Base-by-base conservation (phyloP, 176 grass and related monocot genomes). In the Sorghum bicolor region DNA sequence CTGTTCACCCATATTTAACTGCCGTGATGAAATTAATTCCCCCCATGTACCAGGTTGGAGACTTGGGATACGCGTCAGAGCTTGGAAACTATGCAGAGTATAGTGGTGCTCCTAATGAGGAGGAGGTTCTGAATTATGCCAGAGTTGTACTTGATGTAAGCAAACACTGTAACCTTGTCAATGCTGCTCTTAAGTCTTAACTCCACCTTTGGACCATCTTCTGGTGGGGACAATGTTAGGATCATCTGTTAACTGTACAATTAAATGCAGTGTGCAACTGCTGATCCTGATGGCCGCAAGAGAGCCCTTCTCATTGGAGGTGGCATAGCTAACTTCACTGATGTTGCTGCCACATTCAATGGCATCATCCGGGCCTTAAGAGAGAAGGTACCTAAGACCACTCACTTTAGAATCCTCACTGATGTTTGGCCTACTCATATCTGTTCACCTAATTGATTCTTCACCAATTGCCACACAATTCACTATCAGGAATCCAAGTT, bases 311-410 rank as follows among this genome's bases (percentile, higher is more conserved):
- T 97, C 78, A 93, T 97, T 25, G 95, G 95, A 86, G 95, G 95
- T n/a, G 95, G 95, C 47, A 97, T 97, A 84, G 95, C 92, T 72
- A 97, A 97, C 87, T 97, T 97, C 86, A 97, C 92, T 40, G 92
- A 97, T 93, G 95, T 94, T 39, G 95, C 95, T 67, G 88, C 95
- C 67, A 97, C 95, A 53, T 97, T 97, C 62, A 94, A 85, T 79
- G 95, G 92, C 73, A 97, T 97, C 70, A 97, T 94, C 60, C 82
- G 79, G 8, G 95, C 95, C 58, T 83, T 97, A 74, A 97, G 90
- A 64, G 95, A 97, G 90, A 97, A 97, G 92, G 95, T 86, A 17
- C 1, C 14, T 30, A 58, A 57, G 47, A 64, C 17, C 37, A 10
- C 36, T 88, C 12, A 77, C 28, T 80, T 19, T 81, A 47, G 39